Evolutionary conservation across 345 rosid species (phyloP).

Genomic region (Stellera chamaejasme): DNA sequence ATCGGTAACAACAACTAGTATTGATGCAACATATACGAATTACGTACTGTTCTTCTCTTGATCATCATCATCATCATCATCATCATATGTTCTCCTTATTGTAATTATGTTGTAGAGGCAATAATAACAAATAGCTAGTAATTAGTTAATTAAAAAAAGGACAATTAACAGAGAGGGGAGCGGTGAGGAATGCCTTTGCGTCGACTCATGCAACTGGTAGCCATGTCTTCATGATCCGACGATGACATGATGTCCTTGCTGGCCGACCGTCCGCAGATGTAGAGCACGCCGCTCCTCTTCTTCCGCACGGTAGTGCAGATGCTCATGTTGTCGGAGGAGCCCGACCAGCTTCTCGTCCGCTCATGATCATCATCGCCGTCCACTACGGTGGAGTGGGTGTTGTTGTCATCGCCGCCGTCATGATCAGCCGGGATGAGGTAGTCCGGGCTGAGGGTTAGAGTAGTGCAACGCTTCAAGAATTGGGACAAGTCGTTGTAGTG

Average conservation of each 20-base stretch:
- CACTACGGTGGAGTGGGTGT: conserved; percentile 58
- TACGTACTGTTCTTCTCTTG: too few relatives aligned
- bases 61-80: too few relatives aligned
- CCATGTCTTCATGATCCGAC: conserved; percentile 40
- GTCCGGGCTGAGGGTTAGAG: conserved; percentile 78
- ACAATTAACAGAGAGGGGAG: conserved; percentile 84
- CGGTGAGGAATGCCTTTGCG: conserved; percentile 95
- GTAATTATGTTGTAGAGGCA: too few relatives aligned
- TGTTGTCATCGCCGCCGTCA: conserved; percentile 68
- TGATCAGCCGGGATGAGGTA: conserved; percentile 80
- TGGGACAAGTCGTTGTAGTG: conserved; percentile 62
- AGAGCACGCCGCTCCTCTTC: conserved; percentile 59
- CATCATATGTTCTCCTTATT: too few relatives aligned
- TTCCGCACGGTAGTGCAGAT: conserved; percentile 44
- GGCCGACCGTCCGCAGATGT: conserved; percentile 49
- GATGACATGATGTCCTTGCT: conserved; percentile 20
- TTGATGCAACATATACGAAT: too few relatives aligned
- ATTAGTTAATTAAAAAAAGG: too few relatives aligned
- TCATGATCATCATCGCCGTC: conserved; percentile 80
- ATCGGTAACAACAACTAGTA: too few relatives aligned
- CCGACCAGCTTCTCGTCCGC: conserved; percentile 65
- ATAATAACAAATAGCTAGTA: too few relatives aligned
- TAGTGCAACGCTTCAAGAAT: conserved; percentile 53
- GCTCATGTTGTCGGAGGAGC: conserved; percentile 45
- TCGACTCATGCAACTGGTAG: conserved; percentile 51